Conservation (phyloP, 179 eudicot genomes). For the Carnegiea gigantea region DNA sequence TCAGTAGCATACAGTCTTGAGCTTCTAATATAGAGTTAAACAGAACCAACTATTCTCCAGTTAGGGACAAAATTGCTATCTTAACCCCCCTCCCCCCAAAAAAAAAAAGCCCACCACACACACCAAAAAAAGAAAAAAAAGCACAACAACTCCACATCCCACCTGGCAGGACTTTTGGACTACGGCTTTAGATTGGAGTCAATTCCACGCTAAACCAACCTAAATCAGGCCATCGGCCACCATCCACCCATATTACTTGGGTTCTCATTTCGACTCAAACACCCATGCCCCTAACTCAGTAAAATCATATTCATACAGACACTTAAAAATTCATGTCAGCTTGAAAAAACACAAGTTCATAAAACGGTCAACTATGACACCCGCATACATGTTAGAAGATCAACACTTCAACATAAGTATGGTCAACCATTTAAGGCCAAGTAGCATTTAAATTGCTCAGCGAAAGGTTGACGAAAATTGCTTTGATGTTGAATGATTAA, state of each 20-base stretch:
- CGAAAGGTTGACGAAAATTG: not conserved
- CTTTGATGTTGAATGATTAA: conserved; percentile 16
- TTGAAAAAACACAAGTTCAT: not conserved
- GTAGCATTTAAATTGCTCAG: not conserved
- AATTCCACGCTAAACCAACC: not conserved
- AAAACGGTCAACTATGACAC: not conserved
- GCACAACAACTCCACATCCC: no score
- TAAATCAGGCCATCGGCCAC: no score
- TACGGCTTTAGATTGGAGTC: not conserved
- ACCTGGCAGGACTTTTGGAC: no score
- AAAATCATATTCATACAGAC: not conserved
- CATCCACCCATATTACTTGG: not conserved
- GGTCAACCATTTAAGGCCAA: not conserved
- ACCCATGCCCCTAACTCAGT: not conserved
- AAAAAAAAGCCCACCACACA: no score
- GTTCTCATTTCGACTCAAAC: not conserved
- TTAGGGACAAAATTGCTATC: no score
- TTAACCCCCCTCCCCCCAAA: no score
- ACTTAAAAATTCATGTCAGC: not conserved
- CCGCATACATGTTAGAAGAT: not conserved
- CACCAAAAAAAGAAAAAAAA: no score
- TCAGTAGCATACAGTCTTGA: no score
- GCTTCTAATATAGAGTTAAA: no score
- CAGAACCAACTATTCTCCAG: no score
- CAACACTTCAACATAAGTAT: not conserved